Evolutionary conservation across 345 rosid species (phyloP).

Genomic region (Reutealis trisperma): DNA sequence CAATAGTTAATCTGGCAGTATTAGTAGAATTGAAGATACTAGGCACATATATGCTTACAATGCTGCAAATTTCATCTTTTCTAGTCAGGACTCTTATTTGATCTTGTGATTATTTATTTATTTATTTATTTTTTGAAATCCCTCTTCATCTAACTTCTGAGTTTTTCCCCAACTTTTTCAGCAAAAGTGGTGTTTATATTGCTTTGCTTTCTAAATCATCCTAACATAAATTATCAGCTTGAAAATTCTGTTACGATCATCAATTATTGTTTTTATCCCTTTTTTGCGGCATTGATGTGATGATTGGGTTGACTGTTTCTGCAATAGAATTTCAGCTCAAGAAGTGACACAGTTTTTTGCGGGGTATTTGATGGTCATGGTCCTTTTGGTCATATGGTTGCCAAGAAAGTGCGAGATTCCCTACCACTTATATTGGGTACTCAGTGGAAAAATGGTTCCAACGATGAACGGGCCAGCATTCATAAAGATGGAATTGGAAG

Average conservation of each 20-base stretch:
- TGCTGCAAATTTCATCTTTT: neutral
- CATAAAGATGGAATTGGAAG: constrained; percentile 30
- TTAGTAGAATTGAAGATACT: neutral
- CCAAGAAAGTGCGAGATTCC: constrained; percentile 85
- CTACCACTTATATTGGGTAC: constrained; percentile 63
- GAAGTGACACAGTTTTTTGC: constrained; percentile 70
- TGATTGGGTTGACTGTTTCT: constrained; percentile 32
- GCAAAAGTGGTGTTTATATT: neutral
- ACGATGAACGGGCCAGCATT: constrained; percentile 35
- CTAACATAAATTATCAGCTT: neutral
- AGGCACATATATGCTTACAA: neutral
- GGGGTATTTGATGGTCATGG: constrained; percentile 99
- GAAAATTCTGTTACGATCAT: neutral
- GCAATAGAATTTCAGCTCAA: constrained; percentile 67
- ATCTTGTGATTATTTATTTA: too few species aligned
- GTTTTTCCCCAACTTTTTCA: neutral
- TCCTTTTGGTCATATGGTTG: constrained; percentile 93
- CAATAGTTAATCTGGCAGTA: neutral
- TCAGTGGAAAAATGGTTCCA: constrained; percentile 51
- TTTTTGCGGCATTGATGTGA: constrained; percentile 5
- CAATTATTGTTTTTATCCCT: neutral
- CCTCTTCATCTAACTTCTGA: neutral
- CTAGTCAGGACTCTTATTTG: neutral
- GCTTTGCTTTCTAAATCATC: neutral
- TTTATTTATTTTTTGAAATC: neutral